Base-by-base conservation (phyloP, 148 eudicot species). In the Hydrangea macrophylla region DNA sequence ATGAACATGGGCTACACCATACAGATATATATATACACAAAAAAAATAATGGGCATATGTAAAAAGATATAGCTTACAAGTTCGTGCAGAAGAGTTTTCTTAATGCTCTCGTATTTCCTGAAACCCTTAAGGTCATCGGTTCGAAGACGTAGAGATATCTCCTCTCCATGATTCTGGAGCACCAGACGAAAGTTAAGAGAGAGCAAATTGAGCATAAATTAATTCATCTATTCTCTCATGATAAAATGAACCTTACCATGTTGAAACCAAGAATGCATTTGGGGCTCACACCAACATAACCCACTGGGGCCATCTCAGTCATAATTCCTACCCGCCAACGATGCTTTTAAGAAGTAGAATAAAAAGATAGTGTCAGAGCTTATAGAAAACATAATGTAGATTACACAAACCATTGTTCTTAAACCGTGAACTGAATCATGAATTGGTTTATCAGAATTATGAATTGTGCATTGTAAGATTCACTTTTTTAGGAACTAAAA, bases 301-400 rank as follows among this genome's bases (percentile, higher is more conserved):
- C 98, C 67, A 73, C 83, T 22, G 98, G 96, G 31, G 98, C 98
- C 98, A 93, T 78, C 86, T 93, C 98, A 40, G 96, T 93, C 96
- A 93, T 88, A 72, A 93, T 86, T 70, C 98, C 98, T 60, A 93
- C 96, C 70, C 83, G 82, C 96, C 98, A 93, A 37, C 77, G 94
- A 79, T 93, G 96, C 98, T 93, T 77, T 62, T 80, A 74, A 58
- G 67, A 75, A 57, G 74, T 28, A 71, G 50, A 5, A 55, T 53
- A 73, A 37, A 27, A 3, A 77, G 18, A 68, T 28, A 15, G 60
- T n/a, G 55, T 68, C 70, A 76, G 65, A 70, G 71, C 59, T 30
- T 64, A 74, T 24, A 58, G 23, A 2, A 64, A 37, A 33, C 30
- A 61, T 45, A 32, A 37, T 17, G 59, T 58, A 55, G 6, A 35